A percentile compares a stretch with the other conserved stretches of the same genome.
Evolutionary conservation across 1,284 basidiomycete species (phyloP).

Genomic region (Polyporus tsugae): DNA sequence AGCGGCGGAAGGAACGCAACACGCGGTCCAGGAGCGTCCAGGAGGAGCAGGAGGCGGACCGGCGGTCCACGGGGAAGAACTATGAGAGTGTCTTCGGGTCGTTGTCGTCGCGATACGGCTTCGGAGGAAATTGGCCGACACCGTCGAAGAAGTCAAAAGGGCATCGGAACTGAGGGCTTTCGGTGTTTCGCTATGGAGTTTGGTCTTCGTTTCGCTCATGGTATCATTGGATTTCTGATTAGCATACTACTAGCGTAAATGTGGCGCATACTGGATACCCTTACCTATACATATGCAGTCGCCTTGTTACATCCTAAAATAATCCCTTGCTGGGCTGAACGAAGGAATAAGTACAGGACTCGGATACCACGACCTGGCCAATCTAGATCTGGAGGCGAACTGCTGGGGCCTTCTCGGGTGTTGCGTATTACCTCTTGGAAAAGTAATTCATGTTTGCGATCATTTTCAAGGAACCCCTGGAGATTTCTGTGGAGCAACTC

Average conservation of each 20-base stretch:
- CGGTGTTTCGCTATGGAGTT: background rate
- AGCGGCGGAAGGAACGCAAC: background rate
- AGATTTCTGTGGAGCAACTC: no score
- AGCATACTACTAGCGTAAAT: background rate
- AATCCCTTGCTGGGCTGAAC: background rate
- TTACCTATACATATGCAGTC: background rate
- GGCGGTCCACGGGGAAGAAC: conserved; percentile 4
- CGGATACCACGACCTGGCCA: no score
- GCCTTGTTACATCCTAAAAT: background rate
- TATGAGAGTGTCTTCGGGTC: conserved; percentile 16
- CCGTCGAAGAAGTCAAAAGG: conserved; percentile 5
- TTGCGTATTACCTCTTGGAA: no score
- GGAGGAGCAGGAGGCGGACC: background rate
- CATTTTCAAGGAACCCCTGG: no score
- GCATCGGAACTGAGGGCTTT: background rate
- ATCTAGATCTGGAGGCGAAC: no score
- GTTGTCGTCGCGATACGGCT: conserved; percentile 15
- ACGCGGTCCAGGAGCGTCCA: background rate
- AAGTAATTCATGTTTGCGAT: no score
- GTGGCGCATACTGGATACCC: background rate
- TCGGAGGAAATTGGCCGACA: conserved; percentile 10
- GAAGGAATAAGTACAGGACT: no score
- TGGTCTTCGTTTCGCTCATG: background rate
- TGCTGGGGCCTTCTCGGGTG: no score
- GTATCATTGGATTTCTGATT: background rate